Evolutionary conservation across 805 yeast species (phyloP).

Genomic region (Wickerhamiella galacta): DNA sequence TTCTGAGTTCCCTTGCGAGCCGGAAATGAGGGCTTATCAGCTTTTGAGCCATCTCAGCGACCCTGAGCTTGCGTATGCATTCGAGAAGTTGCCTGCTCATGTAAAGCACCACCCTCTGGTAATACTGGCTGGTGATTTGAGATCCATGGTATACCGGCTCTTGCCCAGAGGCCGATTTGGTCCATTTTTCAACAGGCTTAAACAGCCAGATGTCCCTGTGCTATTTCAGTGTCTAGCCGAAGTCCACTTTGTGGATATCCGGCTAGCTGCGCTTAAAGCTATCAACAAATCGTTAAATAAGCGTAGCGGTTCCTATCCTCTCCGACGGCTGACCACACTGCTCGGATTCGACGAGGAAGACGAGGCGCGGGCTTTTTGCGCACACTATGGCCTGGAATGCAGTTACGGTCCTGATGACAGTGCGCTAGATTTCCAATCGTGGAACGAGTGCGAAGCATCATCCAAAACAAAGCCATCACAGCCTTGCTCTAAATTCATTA

Average conservation of each 20-base stretch:
- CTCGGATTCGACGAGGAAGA: conserved; percentile 53
- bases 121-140: conserved; percentile 53
- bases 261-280: conserved; percentile 56
- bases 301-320: conserved; percentile 40
- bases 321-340: conserved; percentile 29
- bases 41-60: conserved; percentile 66
- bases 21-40: conserved; percentile 85
- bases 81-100: conserved; percentile 46
- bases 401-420: too few species aligned
- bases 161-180: conserved; percentile 30
- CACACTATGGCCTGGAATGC: conserved; percentile 46
- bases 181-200: conserved; percentile 44
- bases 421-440: too few species aligned
- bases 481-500: too few species aligned
- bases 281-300: conserved; percentile 52
- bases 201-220: conserved; percentile 39
- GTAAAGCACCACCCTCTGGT: conserved; percentile 40
- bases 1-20: conserved; percentile 61
- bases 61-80: conserved; percentile 63
- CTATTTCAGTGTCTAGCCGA: conserved; percentile 62
- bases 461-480: too few species aligned
- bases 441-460: too few species aligned
- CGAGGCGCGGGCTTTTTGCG: conserved; percentile 39
- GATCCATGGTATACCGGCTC: conserved; percentile 46
- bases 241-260: conserved; percentile 59